Base-by-base conservation (phyloP, 2,329 filamentous ascomycete genomes). In the Stagonosporopsis vannaccii region DNA sequence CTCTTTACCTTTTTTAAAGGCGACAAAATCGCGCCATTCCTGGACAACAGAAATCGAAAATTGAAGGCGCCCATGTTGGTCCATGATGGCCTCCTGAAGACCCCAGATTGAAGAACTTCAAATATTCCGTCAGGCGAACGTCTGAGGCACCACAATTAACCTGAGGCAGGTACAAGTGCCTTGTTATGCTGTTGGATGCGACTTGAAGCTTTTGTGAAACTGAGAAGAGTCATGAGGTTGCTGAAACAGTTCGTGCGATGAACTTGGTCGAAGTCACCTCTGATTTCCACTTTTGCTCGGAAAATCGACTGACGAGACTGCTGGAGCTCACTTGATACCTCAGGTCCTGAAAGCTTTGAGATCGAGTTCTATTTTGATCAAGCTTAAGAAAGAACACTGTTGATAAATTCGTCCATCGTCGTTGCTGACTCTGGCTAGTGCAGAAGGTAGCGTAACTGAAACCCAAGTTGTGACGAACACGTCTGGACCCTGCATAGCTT, bases 161-260 rank as follows among this genome's bases (percentile, higher is more conserved):
- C 47, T 51, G 53, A 51, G 53, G 53, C 53, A 51, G 30, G 17
- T 2, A 46, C 36, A 4, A 5, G 26, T 57, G 53, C 43, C 49
- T 55, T 53, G 32, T 28, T 25, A 26, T 51, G 17, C 37, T 37
- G 40, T 48, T 51, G 50, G 30, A 51, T 62, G 50, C 52, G 53
- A 57, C 39, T 50, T 52, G 61, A 61, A 59, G 57, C 54, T 36
- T 35, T 62, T 25, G 54, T 68, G 63, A 69, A 69, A 67, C 65
- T 23, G 41, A 55, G 22, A 40, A 59, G 60, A 63, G 61, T 65
- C 64, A 51, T 40, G 46, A 56, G 26, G 25, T 51, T 49, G 63
- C 56, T 62, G 61, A 62, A 64, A 65, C 57, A 37, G 28, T 39
- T 19, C 15, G 30, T 47, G 59, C 54, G 36, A 42, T 39, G 30